Evolutionary conservation across 768 basidiomycete genomes (phyloP), one percentile per base, ranked within the genome.

Genomic region (Cystobasidiopsis lactophilus): DNA sequence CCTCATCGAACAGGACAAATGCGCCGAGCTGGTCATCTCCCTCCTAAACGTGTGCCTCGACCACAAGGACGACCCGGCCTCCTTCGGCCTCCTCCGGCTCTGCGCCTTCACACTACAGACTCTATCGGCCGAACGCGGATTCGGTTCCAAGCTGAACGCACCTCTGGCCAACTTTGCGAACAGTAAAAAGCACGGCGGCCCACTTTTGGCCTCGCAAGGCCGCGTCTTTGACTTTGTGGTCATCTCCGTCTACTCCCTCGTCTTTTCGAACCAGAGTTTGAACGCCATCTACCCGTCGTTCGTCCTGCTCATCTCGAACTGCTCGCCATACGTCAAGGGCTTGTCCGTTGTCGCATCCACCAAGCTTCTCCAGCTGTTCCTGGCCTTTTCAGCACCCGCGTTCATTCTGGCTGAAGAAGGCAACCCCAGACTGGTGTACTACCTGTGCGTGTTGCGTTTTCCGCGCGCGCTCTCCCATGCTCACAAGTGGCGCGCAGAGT

Each of bases 401-500:
- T 95, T 95, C 66, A 69, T 96, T 31, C 68, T 98, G 19, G 79
- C 83, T 2, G 93, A 96, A 57, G 93, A 95, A 66, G 85, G 89
- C 5, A 86, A 95, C 63, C 93, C 93, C 1, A 70, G 93, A 56
- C 68, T 95, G 29, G 73, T 95, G 30, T 96, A 83, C 67, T 93
- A 47, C 27, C 40, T 38, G 10, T 19, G 23, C 26, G 40, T 24
- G 24, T 2, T 35, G 19, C 2, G 27, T 5, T 14, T 24, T 52
- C 18, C 33, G 48, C 31, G 33, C 21, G 23, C 26, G 40, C 7
- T 38, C 14, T 44, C 16, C 57, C 86, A 84, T 21, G 1, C 2
- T 40, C 11, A 40, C 4, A 2, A 5, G 7, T 2, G 38, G 4
- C 11, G 10, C 10, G 14, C 53, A 61, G 57, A 73, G 73, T 96